Conservation (phyloP, 2,329 filamentous ascomycete species). For the Cadophora sp. region DNA sequence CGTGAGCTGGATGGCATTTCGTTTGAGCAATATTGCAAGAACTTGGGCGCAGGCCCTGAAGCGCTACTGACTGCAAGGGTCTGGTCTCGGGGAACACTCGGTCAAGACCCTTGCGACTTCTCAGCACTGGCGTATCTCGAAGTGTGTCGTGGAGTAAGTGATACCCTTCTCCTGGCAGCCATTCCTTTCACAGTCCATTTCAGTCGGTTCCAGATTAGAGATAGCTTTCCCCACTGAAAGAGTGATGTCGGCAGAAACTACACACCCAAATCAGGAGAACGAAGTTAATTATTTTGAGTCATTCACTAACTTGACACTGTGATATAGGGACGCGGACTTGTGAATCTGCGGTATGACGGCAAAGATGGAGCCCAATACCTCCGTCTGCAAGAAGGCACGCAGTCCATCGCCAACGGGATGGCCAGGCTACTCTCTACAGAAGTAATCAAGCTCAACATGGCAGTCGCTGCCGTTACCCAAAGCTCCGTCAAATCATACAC, state of each 20-base stretch:
- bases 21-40: constrained; percentile 1
- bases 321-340: background rate
- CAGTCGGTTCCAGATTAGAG: too few relatives aligned
- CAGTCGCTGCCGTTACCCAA: constrained; percentile 48
- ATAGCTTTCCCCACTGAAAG: too few relatives aligned
- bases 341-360: background rate
- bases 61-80: background rate
- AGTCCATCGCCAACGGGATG: constrained; percentile 16
- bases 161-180: background rate
- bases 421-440: constrained; percentile 9
- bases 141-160: constrained; percentile 1
- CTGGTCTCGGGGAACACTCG: background rate
- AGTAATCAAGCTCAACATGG: constrained; percentile 15
- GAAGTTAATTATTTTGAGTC: too few relatives aligned
- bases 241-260: too few relatives aligned
- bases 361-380: background rate
- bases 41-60: constrained; percentile 1
- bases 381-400: constrained; percentile 19
- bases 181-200: too few relatives aligned
- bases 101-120: background rate
- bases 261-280: too few relatives aligned
- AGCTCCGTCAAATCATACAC: constrained; percentile 33
- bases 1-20: background rate
- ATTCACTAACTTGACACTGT: too few relatives aligned
- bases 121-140: background rate